Evolutionary conservation across 352 stramenopile genomes (phyloP).

Genomic region (Phytophthora fragariaefolia): DNA sequence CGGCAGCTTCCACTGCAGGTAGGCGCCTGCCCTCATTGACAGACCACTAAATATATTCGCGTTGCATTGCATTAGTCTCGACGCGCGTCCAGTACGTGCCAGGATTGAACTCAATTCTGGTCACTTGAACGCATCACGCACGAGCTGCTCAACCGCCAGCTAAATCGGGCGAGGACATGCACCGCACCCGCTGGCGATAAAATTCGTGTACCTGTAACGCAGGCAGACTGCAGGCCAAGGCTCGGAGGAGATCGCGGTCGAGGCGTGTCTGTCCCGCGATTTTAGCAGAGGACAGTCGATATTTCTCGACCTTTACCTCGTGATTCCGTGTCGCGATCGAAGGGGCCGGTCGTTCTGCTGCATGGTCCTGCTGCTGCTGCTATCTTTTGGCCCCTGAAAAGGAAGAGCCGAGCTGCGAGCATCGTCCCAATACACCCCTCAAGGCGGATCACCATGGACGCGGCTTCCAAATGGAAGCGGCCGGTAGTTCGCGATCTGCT

Average conservation of each 20-base stretch:
- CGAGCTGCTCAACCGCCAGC: constrained; percentile 25
- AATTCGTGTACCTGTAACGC: constrained; percentile 16
- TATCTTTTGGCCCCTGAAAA: constrained; percentile 24
- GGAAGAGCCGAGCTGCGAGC: constrained; percentile 23
- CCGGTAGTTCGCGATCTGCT: constrained; percentile 25
- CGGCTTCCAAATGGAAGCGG: constrained; percentile 23
- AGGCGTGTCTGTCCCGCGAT: constrained; percentile 2
- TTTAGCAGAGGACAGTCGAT: constrained; percentile 1
- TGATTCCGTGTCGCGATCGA: constrained; percentile 31
- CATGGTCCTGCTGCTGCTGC: constrained; percentile 21
- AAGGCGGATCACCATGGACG: constrained; percentile 1
- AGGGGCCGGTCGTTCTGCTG: constrained; percentile 29
- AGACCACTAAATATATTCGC: constrained; percentile 26
- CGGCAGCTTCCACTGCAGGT: background rate
- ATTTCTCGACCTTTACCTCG: constrained; percentile 17
- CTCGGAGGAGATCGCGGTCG: constrained; percentile 4
- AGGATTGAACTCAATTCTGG: constrained; percentile 15
- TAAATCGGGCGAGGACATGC: constrained; percentile 21
- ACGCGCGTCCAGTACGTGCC: too few species aligned
- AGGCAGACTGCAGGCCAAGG: background rate
- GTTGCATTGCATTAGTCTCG: constrained; percentile 15
- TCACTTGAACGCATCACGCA: too few species aligned
- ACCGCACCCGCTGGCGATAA: constrained; percentile 13
- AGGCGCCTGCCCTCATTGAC: too few species aligned
- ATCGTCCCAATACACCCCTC: constrained; percentile 18